Base-by-base conservation (phyloP, 2,329 filamentous ascomycete species). In the Fusarium armeniacum region DNA sequence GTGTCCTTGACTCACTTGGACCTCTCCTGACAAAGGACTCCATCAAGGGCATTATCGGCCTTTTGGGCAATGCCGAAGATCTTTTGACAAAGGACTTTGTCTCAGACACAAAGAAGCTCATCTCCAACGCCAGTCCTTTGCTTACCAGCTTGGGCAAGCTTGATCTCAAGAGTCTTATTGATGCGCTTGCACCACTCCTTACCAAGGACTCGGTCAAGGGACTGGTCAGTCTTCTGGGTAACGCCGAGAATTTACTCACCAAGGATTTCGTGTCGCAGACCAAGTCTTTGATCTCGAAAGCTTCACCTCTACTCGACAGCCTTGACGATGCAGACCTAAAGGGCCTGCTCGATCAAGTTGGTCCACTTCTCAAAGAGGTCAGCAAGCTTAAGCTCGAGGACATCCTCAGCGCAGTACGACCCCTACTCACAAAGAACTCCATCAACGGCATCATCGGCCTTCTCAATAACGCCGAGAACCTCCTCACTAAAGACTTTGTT, bases 301-400 rank as follows among this genome's bases (percentile, higher is more conserved):
- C 76, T 67, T 62, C 63, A 36, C 70, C 79, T 78, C 1, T 69
- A 78, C 66, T 81, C 3, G 65, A 73, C 5, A 76, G 73, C 3
- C 69, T 82, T 6, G 74, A 72, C 43, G 75, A 78, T 36, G 73
- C 80, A 7, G 78, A 82, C 28, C 58, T 82, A 0, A 59, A 76
- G 58, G 76, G 76, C 5, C 9, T 76, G 0, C 61, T 77, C 3
- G 73, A 78, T 7, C 75, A 78, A 4, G 40, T 81, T 5, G 73
- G 73, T 5, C 80, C 80, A 2, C 70, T 83, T 0, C 69, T 82
- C 0, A 77, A 75, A 5, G 60, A 76, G 8, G 71, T 71, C 76
- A 57, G 75, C 62, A 75, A 78, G 43, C 69, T 79, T 15, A 75
- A 79, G 36, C 69, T 79, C 1, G 49, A 73, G 4, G 71, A 75